Conservation (phyloP, 2,329 filamentous ascomycete species). For the Raffaelea arxii region DNA sequence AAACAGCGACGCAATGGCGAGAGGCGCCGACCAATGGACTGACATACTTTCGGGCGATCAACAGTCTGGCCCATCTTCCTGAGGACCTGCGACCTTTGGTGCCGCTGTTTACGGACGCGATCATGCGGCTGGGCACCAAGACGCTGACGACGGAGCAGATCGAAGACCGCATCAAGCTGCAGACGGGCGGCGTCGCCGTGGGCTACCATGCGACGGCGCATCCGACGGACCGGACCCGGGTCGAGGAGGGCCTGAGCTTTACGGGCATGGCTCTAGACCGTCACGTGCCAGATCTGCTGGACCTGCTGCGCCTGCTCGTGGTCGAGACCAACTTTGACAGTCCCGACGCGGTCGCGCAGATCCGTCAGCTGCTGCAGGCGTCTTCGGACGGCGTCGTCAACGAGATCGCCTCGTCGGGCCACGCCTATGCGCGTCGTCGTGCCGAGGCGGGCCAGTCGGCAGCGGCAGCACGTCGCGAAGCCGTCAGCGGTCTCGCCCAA, state of each 20-base stretch:
- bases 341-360: conserved; percentile 68
- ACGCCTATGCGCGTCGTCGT: conserved; percentile 74
- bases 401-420: conserved; percentile 81
- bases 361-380: conserved; percentile 77
- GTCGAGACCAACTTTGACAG: conserved; percentile 85
- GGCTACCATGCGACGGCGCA: conserved; percentile 76
- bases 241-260: conserved; percentile 74
- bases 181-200: conserved; percentile 83
- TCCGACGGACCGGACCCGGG: conserved; percentile 59
- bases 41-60: conserved; percentile 90
- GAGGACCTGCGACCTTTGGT: conserved; percentile 77
- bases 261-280: conserved; percentile 81
- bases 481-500: conserved; percentile 84
- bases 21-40: conserved; percentile 91
- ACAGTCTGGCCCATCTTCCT: conserved; percentile 67
- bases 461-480: conserved; percentile 64
- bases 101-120: conserved; percentile 81
- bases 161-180: conserved; percentile 91
- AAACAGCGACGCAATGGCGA: conserved; percentile 67
- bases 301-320: conserved; percentile 70
- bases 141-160: conserved; percentile 86
- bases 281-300: conserved; percentile 86
- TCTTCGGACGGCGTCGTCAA: conserved; percentile 86
- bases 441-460: conserved; percentile 72
- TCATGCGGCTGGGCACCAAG: conserved; percentile 88